Base-by-base conservation (phyloP, 129 eudicot genomes). In the Pittosporum tobira region DNA sequence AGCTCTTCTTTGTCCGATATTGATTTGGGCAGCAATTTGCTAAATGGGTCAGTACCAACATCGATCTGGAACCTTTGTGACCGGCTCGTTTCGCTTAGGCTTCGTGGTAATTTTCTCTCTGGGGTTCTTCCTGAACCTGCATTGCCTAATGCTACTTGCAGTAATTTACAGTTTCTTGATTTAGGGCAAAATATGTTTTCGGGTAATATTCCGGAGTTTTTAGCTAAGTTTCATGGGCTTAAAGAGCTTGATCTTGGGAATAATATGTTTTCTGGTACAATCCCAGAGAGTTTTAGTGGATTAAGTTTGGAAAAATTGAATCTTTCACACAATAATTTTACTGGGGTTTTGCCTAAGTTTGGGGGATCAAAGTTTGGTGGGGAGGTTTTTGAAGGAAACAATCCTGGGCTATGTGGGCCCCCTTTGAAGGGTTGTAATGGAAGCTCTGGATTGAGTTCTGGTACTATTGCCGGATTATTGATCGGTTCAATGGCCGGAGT, bases 1-100 rank as follows among this genome's bases (percentile, higher is more conserved):
- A 83, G 84, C 51, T 59, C 87, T 59, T 86, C 95, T 1, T 52
- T 90, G 0, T 70, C 84, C 2, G 94, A 83, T 59, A 55, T 90
- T 63, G 98, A 90, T 80, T 79, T 90, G 67, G 79, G 88, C 10
- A 53, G 72, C 60, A 90, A 90, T 83, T 69, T 66, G 81, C 76
- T 90, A 5, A 40, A 71, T 50, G 98, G 94, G 53, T 59, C 89
- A 8, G 24, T 90, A 21, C 93, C 98, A 16, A 67, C 94, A 1
- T 90, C 98, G 1, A 62, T 90, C 14, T 90, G 98, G 98, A 90
- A 85, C 61, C 86, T 90, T 27, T 90, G 98, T 48, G 94, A 78
- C 2, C 70, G 88, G 0, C 65, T 90, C 4, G 74, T 77, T 29
- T 75, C 89, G 3, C 70, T 90, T 28, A 57, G 84, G 37, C 30